phyloP scores from a whole-genome alignment of 208 protist species.

The Crithidia fasciculata region DNA sequence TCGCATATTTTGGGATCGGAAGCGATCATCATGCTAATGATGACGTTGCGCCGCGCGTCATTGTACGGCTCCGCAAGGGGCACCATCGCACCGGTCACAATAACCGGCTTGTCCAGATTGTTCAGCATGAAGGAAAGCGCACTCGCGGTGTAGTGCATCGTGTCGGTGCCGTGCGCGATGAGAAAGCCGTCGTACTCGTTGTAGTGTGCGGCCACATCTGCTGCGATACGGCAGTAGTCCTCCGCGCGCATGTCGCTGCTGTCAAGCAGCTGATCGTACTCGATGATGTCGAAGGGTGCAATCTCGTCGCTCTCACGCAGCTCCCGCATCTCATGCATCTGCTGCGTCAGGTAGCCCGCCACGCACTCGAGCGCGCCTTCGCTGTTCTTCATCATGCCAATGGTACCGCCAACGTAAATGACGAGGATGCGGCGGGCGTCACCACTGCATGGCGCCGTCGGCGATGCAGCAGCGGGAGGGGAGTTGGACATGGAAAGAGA shows the following conservation, averaged over 20 bases:
- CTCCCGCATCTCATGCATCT: constrained; percentile 74
- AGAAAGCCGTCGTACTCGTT: constrained; percentile 97
- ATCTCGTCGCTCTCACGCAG: constrained; percentile 48
- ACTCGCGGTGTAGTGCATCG: constrained; percentile 97
- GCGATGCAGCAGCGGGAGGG: constrained; percentile 6
- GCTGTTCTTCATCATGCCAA: constrained; percentile 86
- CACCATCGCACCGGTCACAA: constrained; percentile 96
- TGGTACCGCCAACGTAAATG: constrained; percentile 89
- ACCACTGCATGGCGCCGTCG: constrained; percentile 3
- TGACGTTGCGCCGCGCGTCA: constrained; percentile 88
- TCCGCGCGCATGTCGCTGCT: constrained; percentile 79
- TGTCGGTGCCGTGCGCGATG: constrained; percentile 97
- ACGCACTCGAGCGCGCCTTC: constrained; percentile 68
- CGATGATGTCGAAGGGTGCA: constrained; percentile 76
- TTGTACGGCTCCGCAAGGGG: constrained; percentile 90
- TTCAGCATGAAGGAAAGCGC: constrained; percentile 96
- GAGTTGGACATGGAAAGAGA: not conserved
- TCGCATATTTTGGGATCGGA: constrained; percentile 87
- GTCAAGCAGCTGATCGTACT: constrained; percentile 85
- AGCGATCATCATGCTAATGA: constrained; percentile 89
- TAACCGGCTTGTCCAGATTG: constrained; percentile 96
- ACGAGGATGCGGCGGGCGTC: constrained; percentile 60
- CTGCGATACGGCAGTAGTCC: constrained; percentile 86
- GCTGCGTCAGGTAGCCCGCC: constrained; percentile 70
- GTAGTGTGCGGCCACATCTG: constrained; percentile 77